Conservation (phyloP, 371 early-diverging fungal genomes). For the Apophysomyces trapeziformis region DNA sequence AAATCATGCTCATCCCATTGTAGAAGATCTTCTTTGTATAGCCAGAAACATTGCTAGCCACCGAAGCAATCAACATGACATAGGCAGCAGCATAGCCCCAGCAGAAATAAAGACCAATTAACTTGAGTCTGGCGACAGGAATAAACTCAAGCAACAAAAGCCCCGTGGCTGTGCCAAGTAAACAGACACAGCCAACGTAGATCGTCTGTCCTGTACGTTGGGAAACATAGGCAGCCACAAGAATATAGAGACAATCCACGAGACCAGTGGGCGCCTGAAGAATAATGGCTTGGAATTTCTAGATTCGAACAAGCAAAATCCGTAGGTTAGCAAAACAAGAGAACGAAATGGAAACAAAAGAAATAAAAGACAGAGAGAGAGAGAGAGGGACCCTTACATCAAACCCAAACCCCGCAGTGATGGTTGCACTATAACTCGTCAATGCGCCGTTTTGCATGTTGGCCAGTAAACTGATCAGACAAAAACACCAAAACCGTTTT, state of each 20-base stretch:
- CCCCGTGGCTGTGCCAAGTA: conserved; percentile 23
- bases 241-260: conserved; percentile 5
- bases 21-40: conserved; percentile 38
- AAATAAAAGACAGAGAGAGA: background rate
- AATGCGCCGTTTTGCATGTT: conserved; percentile 45
- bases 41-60: conserved; percentile 35
- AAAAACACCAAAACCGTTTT: conserved; percentile 35
- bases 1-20: conserved; percentile 28
- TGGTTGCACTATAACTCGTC: conserved; percentile 37
- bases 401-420: conserved; percentile 38
- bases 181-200: conserved; percentile 4
- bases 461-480: conserved; percentile 30
- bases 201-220: background rate
- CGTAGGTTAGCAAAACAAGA: conserved; percentile 4
- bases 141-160: conserved; percentile 26
- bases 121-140: conserved; percentile 21
- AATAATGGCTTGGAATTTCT: conserved; percentile 10
- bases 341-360: conserved; percentile 1
- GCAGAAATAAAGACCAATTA: conserved; percentile 31
- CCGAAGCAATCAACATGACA: conserved; percentile 27
- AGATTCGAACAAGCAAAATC: background rate
- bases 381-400: conserved; percentile 24
- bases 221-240: conserved; percentile 4
- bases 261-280: conserved; percentile 13
- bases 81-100: conserved; percentile 28